Base-by-base conservation (phyloP, 1,284 basidiomycete genomes). In the Sporisorium graminicola region DNA sequence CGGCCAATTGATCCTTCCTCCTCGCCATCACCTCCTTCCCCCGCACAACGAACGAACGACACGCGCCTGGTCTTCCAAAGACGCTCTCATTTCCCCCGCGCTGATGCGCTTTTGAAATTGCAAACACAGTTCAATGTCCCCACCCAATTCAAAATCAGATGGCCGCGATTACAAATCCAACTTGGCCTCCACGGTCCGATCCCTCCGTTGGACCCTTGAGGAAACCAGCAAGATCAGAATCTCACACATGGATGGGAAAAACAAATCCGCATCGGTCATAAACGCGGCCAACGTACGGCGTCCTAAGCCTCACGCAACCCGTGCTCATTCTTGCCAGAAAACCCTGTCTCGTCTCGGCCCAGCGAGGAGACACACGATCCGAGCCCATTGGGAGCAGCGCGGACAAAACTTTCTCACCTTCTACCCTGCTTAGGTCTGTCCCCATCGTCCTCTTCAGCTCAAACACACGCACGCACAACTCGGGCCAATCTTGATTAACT, bases 141-240 rank as follows among this genome's bases (percentile, higher is more conserved):
- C 29, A 31, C 29, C 29, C 47, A 49, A 49, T 29, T 49, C 26
- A 49, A 29, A 49, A 10, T 29, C 26, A 29, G 27, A 2, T n/a
- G 6, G 29, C 43, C 12, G n/a, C 47, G 27, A 49, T 49, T 49
- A 49, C 26, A 49, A 49, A 49, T 49, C 27, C 47, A 49, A 40
- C 14, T 5, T 5, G 16, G 4, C 5, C 37, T n/a, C 16, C 2
- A n/a, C 47, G 47, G 47, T 49, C 47, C 47, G 47, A 49, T 3
- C n/a, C 5, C 3, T 49, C 47, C 47, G 47, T 16, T 47, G 46
- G 33, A 35, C 33, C 33, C 33, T 35, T 6, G 12, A 3, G 24
- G 13, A 27, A 16, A 7, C 14, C 26, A 26, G 46, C 22, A 6
- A n/a, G 26, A 10, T 35, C 9, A 9, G 7, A 35, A 35, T 49